Evolutionary conservation across 345 rosid species (phyloP), one percentile per base, ranked within the genome.

Genomic region (Ceriops decandra): DNA sequence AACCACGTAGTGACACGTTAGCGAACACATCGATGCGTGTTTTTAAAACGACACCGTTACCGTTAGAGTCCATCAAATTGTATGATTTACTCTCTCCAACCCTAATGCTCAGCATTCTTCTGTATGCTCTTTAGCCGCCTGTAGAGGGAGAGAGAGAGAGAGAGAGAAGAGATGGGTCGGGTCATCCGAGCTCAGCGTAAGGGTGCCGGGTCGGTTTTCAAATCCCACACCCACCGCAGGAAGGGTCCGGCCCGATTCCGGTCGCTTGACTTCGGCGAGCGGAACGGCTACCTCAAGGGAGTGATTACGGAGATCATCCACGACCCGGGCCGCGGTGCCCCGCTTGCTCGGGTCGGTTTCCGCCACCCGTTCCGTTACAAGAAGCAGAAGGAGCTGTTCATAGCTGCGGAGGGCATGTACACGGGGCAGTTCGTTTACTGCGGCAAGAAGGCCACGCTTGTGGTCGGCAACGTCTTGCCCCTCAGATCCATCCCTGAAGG

Each of bases 331-430:
- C 53, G 58, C 5, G 68, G 58, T 9, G 58, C 68, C 2, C 68
- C 68, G 38, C 68, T 64, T n/a, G 58, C 58, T 2, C 30, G 68
- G 10, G 58, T 64, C 5, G 27, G 58, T 5, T 64, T 64, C 32
- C 68, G 68, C 5, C 68, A 64, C 54, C 68, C 68, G 19, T 64
- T 64, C 58, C 68, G 68, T 5, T 64, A 27, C 68, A 26, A 64
- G 68, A 49, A 64, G 38, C 68, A 64, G 58, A 51, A 64, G 68
- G 68, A 64, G 68, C 68, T 64, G 11, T 64, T 64, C 68, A 36
- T 64, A 17, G 68, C 68, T 4, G 59, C 68, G 24, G 68, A 64
- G 33, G 68, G 68, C 11, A 49, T 64, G 68, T 64, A 64, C 36
- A 51, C 57, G 19, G 58, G 57, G 49, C 49, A 42, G 49, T 42